These are phyloP conservation scores for Triticum urartu DNA, from an alignment of 176 grass and related monocot genomes.

Conservation along the genomic window DNA sequence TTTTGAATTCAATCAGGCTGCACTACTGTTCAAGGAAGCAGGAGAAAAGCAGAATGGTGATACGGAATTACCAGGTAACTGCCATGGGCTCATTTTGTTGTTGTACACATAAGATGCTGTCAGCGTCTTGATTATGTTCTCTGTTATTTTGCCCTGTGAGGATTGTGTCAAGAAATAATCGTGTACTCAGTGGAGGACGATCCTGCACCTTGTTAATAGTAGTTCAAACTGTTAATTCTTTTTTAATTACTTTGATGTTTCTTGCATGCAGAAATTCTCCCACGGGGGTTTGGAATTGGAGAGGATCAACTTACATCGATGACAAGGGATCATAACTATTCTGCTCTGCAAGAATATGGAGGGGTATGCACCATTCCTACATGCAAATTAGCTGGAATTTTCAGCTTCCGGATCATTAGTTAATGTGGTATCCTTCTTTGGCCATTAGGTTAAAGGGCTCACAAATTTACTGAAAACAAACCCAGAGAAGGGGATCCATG, in stretches of 20 bases:
- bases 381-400: slow-evolving; percentile 25
- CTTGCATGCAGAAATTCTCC: slow-evolving; percentile 42
- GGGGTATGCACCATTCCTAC: slow-evolving; percentile 63
- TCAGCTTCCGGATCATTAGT: not conserved
- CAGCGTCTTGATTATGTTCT: not conserved
- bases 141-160: slow-evolving; percentile 12
- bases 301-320: slow-evolving; percentile 60
- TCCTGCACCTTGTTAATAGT: slow-evolving; percentile 8
- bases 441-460: slow-evolving; percentile 73
- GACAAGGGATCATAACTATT: slow-evolving; percentile 86
- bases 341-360: slow-evolving; percentile 70
- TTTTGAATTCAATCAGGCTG: slow-evolving; percentile 64
- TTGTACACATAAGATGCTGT: not conserved
- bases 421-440: slow-evolving; percentile 43
- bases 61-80: slow-evolving; percentile 54
- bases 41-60: slow-evolving; percentile 49
- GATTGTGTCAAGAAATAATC: slow-evolving; percentile 14
- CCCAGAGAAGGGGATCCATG: slow-evolving; percentile 67
- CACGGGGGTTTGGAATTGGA: slow-evolving; percentile 58
- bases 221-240: not conserved
- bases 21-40: slow-evolving; percentile 92
- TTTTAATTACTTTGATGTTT: slow-evolving; percentile 34
- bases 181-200: not conserved
- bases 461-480: slow-evolving; percentile 69
- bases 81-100: not conserved